Evolutionary conservation across 495 filamentous ascomycete species (phyloP).

Genomic region (Lineolata rhizophorae): DNA sequence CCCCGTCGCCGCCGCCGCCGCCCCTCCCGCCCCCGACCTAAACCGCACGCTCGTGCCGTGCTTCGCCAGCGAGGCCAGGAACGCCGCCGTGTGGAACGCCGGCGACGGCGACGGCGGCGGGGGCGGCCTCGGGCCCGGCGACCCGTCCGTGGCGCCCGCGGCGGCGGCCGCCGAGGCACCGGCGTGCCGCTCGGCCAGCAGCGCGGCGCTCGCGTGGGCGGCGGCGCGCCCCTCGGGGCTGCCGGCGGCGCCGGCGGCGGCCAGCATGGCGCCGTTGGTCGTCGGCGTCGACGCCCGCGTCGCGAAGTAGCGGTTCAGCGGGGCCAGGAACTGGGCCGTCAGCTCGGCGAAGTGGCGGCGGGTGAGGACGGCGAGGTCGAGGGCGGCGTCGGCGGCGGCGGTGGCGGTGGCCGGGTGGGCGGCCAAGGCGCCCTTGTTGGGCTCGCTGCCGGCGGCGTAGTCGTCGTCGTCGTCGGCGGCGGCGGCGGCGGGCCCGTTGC

Average conservation of each 20-base stretch:
- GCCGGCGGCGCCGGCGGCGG: constrained; percentile 2
- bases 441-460: too few species aligned
- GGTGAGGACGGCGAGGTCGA: constrained; percentile 7
- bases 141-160: too few species aligned
- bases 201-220: neutral
- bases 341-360: constrained; percentile 16
- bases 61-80: constrained; percentile 13
- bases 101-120: constrained; percentile 9
- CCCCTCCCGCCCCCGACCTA: constrained; percentile 11
- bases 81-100: constrained; percentile 12
- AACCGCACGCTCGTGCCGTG: constrained; percentile 13
- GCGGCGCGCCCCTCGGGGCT: constrained; percentile 8
- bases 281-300: constrained; percentile 2
- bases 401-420: constrained; percentile 8
- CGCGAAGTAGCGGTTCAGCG: constrained; percentile 16
- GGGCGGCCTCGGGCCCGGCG: too few species aligned
- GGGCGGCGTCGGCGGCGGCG: constrained; percentile 7
- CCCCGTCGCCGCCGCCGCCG: constrained; percentile 13
- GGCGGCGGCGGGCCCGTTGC: too few species aligned
- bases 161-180: neutral
- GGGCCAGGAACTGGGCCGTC: constrained; percentile 15
- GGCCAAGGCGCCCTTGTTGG: constrained; percentile 10
- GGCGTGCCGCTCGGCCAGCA: too few species aligned
- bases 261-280: neutral
- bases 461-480: too few species aligned